Base-by-base conservation (phyloP, 768 basidiomycete species). In the Podaxis rugospora region DNA sequence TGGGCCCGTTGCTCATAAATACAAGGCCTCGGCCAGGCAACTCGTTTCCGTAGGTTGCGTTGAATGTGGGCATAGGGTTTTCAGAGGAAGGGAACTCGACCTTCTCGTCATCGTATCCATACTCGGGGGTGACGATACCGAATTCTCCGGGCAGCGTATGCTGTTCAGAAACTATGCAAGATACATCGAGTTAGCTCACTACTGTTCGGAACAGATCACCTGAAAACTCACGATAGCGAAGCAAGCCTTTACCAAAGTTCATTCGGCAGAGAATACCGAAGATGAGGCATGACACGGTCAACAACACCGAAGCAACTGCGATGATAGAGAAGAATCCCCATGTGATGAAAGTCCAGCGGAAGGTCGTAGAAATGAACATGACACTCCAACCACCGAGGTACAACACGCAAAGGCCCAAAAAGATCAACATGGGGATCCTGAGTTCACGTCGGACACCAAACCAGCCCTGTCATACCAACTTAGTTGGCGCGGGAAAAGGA, bases 161-260 rank as follows among this genome's bases (percentile, higher is more conserved):
- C 59, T 85, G 76, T 5, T 77, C 74, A 57, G 83, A 80, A 56
- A 90, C 88, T 90, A 36, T 49, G 35, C 62, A 11, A 7, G 35
- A 47, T 59, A 59, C 57, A 10, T 68, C 53, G 66, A 32, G 53
- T 51, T 62, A 40, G 14, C 25, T 13, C 55, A 2, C 35, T 14
- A 36, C 13, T 39, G 4, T 21, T 13, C 23, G 18, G 28, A 62
- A 23, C n/a, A 51, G 18, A 42, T 35, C 21, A 35, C n/a, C 10
- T 27, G 55, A 7, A 54, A 32, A 75, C 89, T 74, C 64, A 92
- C 90, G 74, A 70, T 87, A 86, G 21, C 80, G 80, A 59, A 79
- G 72, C 61, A 93, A 75, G 23, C 90, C 90, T 70, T 88, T 90
- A 60, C 87, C 88, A 66, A 92, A 92, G 75, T 92, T 92, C 66